Evolutionary conservation across 2,329 filamentous ascomycete species (phyloP), one percentile per base, ranked within the genome.

Genomic region (Stachybotrys chartarum): DNA sequence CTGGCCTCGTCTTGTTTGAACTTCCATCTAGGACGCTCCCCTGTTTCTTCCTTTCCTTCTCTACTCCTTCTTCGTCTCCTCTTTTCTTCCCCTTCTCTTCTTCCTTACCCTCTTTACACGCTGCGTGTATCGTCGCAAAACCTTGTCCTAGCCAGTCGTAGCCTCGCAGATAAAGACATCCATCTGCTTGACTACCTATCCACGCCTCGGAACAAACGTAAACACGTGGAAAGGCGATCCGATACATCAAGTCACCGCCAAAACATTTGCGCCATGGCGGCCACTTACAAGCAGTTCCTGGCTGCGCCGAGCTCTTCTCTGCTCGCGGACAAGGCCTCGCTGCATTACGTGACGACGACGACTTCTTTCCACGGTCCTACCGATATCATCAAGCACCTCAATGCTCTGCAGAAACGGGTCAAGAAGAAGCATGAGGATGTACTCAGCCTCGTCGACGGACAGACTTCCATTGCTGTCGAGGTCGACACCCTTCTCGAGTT

Each of bases 281-380:
- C 72, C 62, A 68, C 79, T 58, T 93, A 93, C 76, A 81, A 85
- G 77, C 82, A 83, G 74, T 92, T 91, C 70, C 78, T 92, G 55
- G 78, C 81, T 66, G 77, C 83, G 59, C 87, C 87, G 59, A 85
- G 75, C 71, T 74, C 84, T 55, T 81, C 83, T 55, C 74, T 82
- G 55, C 76, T 93, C 65, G 79, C 85, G 42, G 74, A 80, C 54
- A 79, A 86, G 70, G 86, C 87, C 56, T 82, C 87, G 49, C 75
- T 92, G 63, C 85, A 93, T 78, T 99, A 97, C 77, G 87, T 97
- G 70, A 91, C 92, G 55, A 96, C 93, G 7, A 87, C 91, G 12
- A 91, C 86, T 39, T 83, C 83, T 60, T 78, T 95, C 68, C 78
- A 80, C 59, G 85, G 90, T 62, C 72, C 87, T 50, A 80, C 85